phyloP scores from a whole-genome alignment of 345 rosid genomes.

The Euphorbia lathyris region DNA sequence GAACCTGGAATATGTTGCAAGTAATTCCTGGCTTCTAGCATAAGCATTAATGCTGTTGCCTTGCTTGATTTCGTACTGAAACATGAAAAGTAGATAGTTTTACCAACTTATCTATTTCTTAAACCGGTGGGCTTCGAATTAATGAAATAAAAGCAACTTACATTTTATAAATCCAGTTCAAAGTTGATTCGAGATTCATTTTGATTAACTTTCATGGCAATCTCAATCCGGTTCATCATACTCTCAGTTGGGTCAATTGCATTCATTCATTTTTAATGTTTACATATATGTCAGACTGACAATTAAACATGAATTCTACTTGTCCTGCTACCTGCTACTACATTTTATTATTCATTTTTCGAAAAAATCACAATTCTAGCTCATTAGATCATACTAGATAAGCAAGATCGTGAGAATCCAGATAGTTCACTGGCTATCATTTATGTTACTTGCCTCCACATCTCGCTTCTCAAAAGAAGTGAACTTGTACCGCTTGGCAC shows the following conservation, averaged over 20 bases:
- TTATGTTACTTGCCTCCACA: background rate
- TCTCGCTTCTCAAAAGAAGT: conserved; percentile 21
- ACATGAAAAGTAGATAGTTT: background rate
- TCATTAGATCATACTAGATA: too few relatives aligned
- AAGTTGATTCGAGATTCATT: background rate
- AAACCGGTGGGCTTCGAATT: background rate
- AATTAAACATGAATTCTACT: background rate
- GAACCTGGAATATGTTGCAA: background rate
- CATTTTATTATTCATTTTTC: too few relatives aligned
- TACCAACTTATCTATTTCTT: background rate
- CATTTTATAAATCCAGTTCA: background rate
- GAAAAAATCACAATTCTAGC: too few relatives aligned
- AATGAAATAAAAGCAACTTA: background rate
- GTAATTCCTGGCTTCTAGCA: background rate
- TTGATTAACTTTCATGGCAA: background rate
- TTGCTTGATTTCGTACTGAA: background rate
- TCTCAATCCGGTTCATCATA: background rate
- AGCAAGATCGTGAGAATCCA: too few relatives aligned
- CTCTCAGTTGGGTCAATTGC: background rate
- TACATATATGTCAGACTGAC: background rate
- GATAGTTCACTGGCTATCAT: background rate
- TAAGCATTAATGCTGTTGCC: background rate
- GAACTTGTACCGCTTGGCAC: conserved; percentile 3
- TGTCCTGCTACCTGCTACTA: background rate
- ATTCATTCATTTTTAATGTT: background rate